Evolutionary conservation across 192 early-diverging fungal species (phyloP).

Genomic region (Hyaloraphidium curvatum): DNA sequence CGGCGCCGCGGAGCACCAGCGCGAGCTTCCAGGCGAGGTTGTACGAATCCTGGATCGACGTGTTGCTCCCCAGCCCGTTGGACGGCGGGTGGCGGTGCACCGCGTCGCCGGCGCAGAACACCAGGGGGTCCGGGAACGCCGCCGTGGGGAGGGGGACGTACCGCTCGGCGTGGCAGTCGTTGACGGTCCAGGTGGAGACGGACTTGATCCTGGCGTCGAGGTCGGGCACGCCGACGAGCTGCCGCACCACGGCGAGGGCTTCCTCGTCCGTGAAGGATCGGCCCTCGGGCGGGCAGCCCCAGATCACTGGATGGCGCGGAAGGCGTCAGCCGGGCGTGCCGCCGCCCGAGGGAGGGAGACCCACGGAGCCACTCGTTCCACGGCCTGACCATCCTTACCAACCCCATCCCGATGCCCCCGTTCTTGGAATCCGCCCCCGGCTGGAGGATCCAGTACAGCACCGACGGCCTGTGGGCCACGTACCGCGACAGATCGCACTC

Average conservation of each 20-base stretch:
- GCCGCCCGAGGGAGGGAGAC: too few species aligned
- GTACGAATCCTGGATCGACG: slow-evolving; percentile 19
- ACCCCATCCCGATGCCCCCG: not conserved
- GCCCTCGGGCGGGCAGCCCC: too few species aligned
- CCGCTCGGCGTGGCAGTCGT: not conserved
- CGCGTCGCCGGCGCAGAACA: slow-evolving; percentile 25
- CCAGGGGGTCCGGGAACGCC: not conserved
- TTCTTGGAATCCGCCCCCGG: not conserved
- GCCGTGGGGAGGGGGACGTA: too few species aligned
- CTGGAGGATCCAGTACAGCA: not conserved
- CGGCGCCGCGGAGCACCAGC: slow-evolving; percentile 6
- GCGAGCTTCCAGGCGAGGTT: slow-evolving; percentile 26
- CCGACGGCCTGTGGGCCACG: not conserved
- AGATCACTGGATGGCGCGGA: too few species aligned
- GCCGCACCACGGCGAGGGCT: not conserved
- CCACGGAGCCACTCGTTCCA: not conserved
- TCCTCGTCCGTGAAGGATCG: not conserved
- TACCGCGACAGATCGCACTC: not conserved
- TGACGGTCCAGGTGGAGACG: not conserved
- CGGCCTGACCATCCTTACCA: not conserved
- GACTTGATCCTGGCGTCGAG: not conserved
- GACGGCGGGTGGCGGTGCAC: slow-evolving; percentile 18
- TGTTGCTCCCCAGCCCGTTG: slow-evolving; percentile 21
- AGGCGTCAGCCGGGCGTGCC: too few species aligned
- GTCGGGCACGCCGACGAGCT: not conserved